These are phyloP conservation scores for Annulohypoxylon stygium DNA, from an alignment of 495 filamentous ascomycete genomes.

Conservation along the genomic window DNA sequence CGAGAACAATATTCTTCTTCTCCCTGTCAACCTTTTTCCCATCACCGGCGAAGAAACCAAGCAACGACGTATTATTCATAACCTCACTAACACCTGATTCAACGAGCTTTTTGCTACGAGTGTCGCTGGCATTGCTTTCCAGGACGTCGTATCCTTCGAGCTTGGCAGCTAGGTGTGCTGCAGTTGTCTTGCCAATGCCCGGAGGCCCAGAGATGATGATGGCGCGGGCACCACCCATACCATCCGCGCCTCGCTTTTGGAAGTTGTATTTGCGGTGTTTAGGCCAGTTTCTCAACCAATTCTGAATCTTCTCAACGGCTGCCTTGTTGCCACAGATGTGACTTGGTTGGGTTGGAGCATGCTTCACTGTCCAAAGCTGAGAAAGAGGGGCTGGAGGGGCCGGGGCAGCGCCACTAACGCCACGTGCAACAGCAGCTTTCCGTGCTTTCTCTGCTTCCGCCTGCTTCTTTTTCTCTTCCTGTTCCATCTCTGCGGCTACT, in stretches of 20 bases:
- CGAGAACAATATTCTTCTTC: conserved; percentile 92
- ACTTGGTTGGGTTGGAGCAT: conserved; percentile 82
- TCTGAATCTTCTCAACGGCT: conserved; percentile 87
- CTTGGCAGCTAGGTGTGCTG: conserved; percentile 92
- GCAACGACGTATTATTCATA: conserved; percentile 90
- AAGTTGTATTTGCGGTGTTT: conserved; percentile 80
- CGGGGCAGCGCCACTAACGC: conserved; percentile 51
- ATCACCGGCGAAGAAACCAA: conserved; percentile 91
- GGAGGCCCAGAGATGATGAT: conserved; percentile 95
- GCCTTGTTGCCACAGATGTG: conserved; percentile 98
- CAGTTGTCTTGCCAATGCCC: conserved; percentile 97
- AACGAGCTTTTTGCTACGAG: conserved; percentile 96
- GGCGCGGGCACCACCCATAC: conserved; percentile 79
- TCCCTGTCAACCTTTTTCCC: conserved; percentile 80
- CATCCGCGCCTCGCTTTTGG: conserved; percentile 82
- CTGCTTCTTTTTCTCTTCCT: conserved; percentile 68
- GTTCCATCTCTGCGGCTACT: conserved; percentile 86
- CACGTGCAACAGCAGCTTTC: conserved; percentile 60
- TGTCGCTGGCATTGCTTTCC: conserved; percentile 96
- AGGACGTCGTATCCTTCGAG: conserved; percentile 93
- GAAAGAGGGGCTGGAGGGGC: conserved; percentile 64
- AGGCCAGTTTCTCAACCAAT: conserved; percentile 87
- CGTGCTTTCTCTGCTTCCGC: conserved; percentile 64
- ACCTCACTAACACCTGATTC: conserved; percentile 88
- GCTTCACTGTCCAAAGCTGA: conserved; percentile 95